Conservation (phyloP, 352 stramenopile species). For the Pythium monospermum region DNA sequence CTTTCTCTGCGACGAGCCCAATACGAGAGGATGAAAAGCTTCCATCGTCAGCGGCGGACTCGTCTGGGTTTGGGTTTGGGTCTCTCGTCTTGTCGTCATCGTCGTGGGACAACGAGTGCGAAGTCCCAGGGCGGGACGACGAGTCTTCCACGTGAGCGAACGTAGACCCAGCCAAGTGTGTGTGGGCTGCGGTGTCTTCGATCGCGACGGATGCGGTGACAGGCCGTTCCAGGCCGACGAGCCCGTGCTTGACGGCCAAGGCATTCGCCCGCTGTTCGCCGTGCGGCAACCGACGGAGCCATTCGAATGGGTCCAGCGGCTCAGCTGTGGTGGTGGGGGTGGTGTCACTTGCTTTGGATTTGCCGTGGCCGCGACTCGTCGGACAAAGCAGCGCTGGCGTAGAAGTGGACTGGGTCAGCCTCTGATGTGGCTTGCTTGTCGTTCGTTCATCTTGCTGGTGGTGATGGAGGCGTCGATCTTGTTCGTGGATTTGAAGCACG, state of each 20-base stretch:
- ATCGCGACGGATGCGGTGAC: no score
- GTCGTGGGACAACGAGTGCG: no score
- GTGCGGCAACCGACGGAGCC: slow-evolving; percentile 40
- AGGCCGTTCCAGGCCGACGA: slow-evolving; percentile 31
- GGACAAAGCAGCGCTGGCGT: not conserved
- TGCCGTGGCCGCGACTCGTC: not conserved
- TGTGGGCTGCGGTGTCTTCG: no score
- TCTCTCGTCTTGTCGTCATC: no score
- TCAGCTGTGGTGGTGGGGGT: not conserved
- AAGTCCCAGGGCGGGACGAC: no score
- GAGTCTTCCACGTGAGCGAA: no score
- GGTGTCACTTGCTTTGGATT: no score
- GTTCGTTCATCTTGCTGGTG: not conserved
- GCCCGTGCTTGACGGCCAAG: slow-evolving; percentile 38
- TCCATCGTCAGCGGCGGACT: no score
- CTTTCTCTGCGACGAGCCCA: no score
- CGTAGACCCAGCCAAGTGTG: no score
- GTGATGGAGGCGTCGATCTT: not conserved
- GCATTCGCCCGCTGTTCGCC: slow-evolving; percentile 50
- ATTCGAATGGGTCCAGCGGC: slow-evolving; percentile 49
- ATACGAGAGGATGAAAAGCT: no score
- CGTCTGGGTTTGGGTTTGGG: no score
- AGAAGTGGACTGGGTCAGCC: not conserved
- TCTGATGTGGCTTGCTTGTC: not conserved
- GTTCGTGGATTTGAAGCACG: slow-evolving; percentile 18